Percentiles rank a stretch among this genome's conserved stretches.
These are phyloP conservation scores for Dothideomycetes sp. DNA, from an alignment of 2,329 filamentous ascomycete species.

Conservation along the genomic window DNA sequence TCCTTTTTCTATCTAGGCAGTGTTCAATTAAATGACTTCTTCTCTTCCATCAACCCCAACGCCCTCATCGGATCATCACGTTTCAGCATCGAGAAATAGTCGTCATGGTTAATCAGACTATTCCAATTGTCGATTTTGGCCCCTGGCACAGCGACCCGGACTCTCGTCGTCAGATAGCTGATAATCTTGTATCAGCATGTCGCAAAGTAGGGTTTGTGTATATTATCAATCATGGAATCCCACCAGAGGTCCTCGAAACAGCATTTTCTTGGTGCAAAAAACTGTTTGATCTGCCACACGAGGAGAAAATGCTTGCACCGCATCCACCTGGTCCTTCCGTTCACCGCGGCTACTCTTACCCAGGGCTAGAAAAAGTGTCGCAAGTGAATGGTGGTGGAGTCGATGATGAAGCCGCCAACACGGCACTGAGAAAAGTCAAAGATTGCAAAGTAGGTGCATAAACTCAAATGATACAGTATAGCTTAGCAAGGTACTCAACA, in stretches of 20 bases:
- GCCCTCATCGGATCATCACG: too few species aligned
- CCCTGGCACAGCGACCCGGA: conserved; percentile 12
- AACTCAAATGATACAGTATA: too few species aligned
- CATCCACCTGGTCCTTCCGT: conserved; percentile 31
- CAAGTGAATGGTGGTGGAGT: conserved; percentile 15
- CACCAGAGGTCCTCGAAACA: conserved; percentile 23
- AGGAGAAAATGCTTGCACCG: conserved; percentile 30
- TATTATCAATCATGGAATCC: conserved; percentile 31
- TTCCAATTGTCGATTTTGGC: conserved; percentile 20
- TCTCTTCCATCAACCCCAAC: too few species aligned
- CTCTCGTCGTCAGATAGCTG: conserved; percentile 18
- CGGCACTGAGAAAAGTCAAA: conserved; percentile 14
- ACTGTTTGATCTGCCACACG: conserved; percentile 30
- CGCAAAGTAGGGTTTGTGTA: conserved; percentile 34
- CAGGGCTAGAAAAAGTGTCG: conserved; percentile 30
- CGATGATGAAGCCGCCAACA: conserved; percentile 11
- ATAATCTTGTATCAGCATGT: conserved; percentile 31
- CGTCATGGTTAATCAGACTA: too few species aligned
- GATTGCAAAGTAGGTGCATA: conserved; percentile 18
- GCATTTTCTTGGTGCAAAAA: conserved; percentile 23
- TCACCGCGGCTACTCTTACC: conserved; percentile 33
- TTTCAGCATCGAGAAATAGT: too few species aligned
- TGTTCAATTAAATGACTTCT: too few species aligned
- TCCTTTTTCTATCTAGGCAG: too few species aligned
- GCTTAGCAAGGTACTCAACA: too few species aligned